Evolutionary conservation across 495 filamentous ascomycete species (phyloP), one percentile per base, ranked within the genome.

Genomic region (Tuber aestivum): DNA sequence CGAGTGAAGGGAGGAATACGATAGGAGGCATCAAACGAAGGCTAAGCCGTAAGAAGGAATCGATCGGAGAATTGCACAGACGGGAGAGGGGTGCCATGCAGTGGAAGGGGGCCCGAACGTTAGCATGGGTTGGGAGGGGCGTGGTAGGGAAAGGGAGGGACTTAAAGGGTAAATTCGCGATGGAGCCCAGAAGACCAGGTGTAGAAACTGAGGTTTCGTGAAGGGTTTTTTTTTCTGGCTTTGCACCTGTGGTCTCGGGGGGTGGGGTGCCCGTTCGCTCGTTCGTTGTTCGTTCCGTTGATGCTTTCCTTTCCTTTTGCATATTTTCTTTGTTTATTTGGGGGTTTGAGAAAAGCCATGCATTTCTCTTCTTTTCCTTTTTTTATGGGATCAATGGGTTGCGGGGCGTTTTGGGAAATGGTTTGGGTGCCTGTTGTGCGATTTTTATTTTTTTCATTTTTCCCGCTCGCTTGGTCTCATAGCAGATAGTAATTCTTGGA

Each of bases 11-110:
- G 32, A 72, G 68, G 37, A 16, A 40, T 8, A 21, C 41, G 65
- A 71, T 61, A 45, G 56, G 41, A 41, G 61, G 50, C 7, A 38
- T 82, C 42, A 79, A 72, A 18, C 40, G 61, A n/a, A 70, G 74
- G 18, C 23, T 82, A 37, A 72, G 56, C 6, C 79, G 40, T 41
- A 75, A 21, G 35, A 73, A 71, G 42, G 76, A 82, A 35, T 37
- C 72, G 41, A 87, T 86, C 83, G 86, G 84, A 74, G 89, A 91
- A 48, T 82, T 93, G 78, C 89, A 92, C 80, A 85, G 91, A 20
- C 90, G 91, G 83, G 90, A 93, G 77, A 84, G 91, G 42, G 91
- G 91, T 14, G 74, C 92, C 78, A 93, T 93, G 91, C 91, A 93
- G 83, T 93, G 91, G 91, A 91, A 88, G 83, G 90, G 91, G n/a